A percentile compares a stretch with the other conserved stretches of the same genome.
Conservation (phyloP, 768 basidiomycete species). For the Macrolepiota albuminosa region DNA sequence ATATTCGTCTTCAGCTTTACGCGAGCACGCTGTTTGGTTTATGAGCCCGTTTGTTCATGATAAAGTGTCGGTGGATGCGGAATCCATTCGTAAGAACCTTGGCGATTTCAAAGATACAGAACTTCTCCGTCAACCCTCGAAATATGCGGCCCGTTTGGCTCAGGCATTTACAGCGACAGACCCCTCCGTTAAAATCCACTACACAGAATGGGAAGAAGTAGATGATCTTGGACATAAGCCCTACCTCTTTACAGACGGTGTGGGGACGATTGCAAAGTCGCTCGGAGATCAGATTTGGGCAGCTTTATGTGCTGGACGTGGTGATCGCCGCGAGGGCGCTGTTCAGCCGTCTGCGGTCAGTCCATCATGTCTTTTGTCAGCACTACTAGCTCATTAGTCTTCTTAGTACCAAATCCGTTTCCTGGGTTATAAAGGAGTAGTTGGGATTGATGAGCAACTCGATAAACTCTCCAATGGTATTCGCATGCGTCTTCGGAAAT, state of each 20-base stretch:
- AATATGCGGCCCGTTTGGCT: slow-evolving; percentile 77
- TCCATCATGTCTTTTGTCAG: slow-evolving; percentile 5
- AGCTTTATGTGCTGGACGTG: slow-evolving; percentile 41
- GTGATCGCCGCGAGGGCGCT: slow-evolving; percentile 24
- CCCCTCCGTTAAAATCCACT: slow-evolving; percentile 54
- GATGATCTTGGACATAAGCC: slow-evolving; percentile 45
- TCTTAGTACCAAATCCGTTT: slow-evolving; percentile 77
- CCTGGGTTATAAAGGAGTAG: slow-evolving; percentile 80
- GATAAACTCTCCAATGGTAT: slow-evolving; percentile 41
- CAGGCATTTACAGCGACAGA: slow-evolving; percentile 85
- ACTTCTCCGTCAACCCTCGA: slow-evolving; percentile 59
- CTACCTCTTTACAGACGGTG: slow-evolving; percentile 68
- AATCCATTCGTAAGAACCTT: slow-evolving; percentile 53
- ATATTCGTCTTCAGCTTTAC: slow-evolving; percentile 74
- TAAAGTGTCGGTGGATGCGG: slow-evolving; percentile 45
- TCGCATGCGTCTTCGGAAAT: slow-evolving; percentile 63
- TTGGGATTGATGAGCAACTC: slow-evolving; percentile 57
- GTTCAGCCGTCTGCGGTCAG: slow-evolving; percentile 60
- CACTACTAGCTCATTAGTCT: not conserved
- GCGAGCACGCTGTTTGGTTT: slow-evolving; percentile 83
- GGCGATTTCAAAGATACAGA: slow-evolving; percentile 59
- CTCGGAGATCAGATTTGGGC: slow-evolving; percentile 59
- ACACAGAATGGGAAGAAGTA: slow-evolving; percentile 59
- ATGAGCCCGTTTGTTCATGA: slow-evolving; percentile 54
- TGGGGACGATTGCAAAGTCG: slow-evolving; percentile 67